Conservation (phyloP, 371 early-diverging fungal genomes). For the Fennellomyces sp. region DNA sequence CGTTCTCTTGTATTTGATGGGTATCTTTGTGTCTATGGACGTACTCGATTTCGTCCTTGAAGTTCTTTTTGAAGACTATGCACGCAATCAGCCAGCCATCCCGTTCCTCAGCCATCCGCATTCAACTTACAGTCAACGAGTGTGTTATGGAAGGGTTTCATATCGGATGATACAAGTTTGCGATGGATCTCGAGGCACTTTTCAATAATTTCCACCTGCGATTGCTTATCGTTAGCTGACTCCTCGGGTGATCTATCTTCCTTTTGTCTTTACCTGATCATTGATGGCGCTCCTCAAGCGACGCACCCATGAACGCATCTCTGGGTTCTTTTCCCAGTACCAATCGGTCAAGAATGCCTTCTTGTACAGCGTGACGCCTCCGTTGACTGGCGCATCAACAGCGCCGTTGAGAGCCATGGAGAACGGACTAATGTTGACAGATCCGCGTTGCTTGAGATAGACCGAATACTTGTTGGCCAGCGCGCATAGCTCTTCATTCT, state of each 20-base stretch:
- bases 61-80: slow-evolving; percentile 71
- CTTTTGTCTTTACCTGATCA: slow-evolving; percentile 56
- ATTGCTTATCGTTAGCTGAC: no score
- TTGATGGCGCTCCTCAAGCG: slow-evolving; percentile 63
- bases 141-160: slow-evolving; percentile 79
- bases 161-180: slow-evolving; percentile 61
- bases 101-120: no score
- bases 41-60: slow-evolving; percentile 63
- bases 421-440: slow-evolving; percentile 71
- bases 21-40: slow-evolving; percentile 28
- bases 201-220: slow-evolving; percentile 64
- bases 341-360: slow-evolving; percentile 67
- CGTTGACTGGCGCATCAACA: slow-evolving; percentile 88
- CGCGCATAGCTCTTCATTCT: slow-evolving; percentile 63
- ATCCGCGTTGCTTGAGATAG: slow-evolving; percentile 14
- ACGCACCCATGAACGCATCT: slow-evolving; percentile 48
- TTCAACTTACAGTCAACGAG: slow-evolving; percentile 61
- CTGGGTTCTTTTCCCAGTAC: slow-evolving; percentile 46
- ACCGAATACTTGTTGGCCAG: slow-evolving; percentile 60
- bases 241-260: no score
- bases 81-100: no score
- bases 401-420: slow-evolving; percentile 85
- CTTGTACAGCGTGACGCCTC: slow-evolving; percentile 79
- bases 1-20: slow-evolving; percentile 18
- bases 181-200: slow-evolving; percentile 69